Percentiles rank a stretch among this genome's conserved stretches.
Evolutionary conservation across 306 rosid genomes (phyloP).

Genomic region (Oemleria cerasiformis): DNA sequence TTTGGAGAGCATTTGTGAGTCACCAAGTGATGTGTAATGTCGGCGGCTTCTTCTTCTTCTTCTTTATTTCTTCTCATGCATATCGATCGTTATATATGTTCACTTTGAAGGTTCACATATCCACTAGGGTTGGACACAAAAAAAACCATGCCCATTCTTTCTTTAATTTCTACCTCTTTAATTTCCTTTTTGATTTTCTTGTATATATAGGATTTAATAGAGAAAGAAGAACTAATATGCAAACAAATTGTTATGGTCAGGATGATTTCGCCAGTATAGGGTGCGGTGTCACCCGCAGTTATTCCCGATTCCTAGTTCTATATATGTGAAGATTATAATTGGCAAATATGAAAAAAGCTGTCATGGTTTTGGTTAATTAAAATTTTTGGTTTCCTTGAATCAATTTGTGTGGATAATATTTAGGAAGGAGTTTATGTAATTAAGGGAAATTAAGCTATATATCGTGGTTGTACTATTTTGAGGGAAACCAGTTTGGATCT

Average conservation of each 20-base stretch:
- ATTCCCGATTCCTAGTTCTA: neutral
- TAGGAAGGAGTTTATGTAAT: neutral
- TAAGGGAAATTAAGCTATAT: too few relatives aligned
- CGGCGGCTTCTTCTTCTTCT: neutral
- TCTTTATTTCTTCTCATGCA: neutral
- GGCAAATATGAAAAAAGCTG: neutral
- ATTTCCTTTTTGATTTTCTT: neutral
- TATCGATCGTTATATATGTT: neutral
- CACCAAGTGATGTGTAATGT: slow-evolving; percentile 42
- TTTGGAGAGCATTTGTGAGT: slow-evolving; percentile 83
- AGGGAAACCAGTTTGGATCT: too few relatives aligned
- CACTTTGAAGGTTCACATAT: neutral
- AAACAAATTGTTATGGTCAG: neutral
- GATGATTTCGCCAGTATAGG: neutral
- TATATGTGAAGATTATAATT: neutral
- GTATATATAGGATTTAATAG: slow-evolving; percentile 26
- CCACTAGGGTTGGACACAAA: neutral
- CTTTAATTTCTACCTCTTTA: slow-evolving; percentile 3
- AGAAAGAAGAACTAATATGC: neutral
- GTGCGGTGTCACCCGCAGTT: neutral
- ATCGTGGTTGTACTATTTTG: too few relatives aligned
- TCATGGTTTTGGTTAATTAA: neutral
- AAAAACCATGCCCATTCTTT: neutral
- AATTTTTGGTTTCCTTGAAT: neutral
- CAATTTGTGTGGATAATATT: neutral